These are phyloP conservation scores for Oenanthe sinensis DNA, from an alignment of 129 eudicot species.

Conservation along the genomic window DNA sequence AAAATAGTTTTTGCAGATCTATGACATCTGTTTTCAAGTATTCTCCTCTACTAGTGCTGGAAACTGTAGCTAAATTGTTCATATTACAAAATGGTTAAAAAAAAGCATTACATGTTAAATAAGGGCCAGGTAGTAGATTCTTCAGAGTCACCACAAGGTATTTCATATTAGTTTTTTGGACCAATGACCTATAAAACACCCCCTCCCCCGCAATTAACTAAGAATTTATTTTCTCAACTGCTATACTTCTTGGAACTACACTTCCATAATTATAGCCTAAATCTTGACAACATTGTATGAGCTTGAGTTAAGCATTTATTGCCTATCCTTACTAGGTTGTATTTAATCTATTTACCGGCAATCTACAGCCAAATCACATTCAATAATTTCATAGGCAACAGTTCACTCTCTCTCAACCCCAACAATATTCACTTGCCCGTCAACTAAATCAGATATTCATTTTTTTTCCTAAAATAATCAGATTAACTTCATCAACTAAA, in stretches of 20 bases:
- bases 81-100: background rate
- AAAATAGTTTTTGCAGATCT: background rate
- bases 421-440: background rate
- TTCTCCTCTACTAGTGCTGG: background rate
- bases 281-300: background rate
- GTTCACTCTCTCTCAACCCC: background rate
- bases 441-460: background rate
- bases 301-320: background rate
- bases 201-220: background rate
- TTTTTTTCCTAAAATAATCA: background rate
- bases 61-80: background rate
- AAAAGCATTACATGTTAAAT: background rate
- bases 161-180: background rate
- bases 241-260: background rate
- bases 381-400: background rate
- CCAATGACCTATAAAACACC: background rate
- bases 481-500: background rate
- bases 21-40: background rate
- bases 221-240: background rate
- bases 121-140: background rate
- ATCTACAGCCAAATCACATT: background rate
- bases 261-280: background rate
- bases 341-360: background rate
- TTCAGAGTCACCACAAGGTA: background rate
- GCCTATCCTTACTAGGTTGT: no score